Conservation (phyloP, 2,329 filamentous ascomycete genomes). For the Eurotiales sp. region DNA sequence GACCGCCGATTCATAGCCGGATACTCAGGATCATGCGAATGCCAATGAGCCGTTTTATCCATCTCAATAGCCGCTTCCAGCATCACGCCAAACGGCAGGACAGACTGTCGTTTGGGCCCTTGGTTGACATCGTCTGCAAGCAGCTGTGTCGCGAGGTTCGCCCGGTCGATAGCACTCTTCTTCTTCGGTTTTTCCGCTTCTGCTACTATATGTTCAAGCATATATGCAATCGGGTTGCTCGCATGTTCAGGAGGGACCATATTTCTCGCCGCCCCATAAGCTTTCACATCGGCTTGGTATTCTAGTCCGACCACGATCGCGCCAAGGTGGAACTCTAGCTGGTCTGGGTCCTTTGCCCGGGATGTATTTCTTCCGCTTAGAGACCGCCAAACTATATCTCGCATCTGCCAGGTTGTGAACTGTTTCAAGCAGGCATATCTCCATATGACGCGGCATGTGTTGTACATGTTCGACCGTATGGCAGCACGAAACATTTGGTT, state of each 20-base stretch:
- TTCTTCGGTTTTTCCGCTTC: conserved; percentile 22
- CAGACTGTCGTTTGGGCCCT: conserved; percentile 22
- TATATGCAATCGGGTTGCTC: conserved; percentile 24
- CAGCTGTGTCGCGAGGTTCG: conserved; percentile 25
- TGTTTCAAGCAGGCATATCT: conserved; percentile 43
- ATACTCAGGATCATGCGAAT: background rate
- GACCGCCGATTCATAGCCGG: conserved; percentile 16
- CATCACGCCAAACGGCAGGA: conserved; percentile 27
- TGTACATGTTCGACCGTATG: conserved; percentile 35
- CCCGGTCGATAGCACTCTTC: too few species aligned
- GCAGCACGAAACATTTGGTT: conserved; percentile 42
- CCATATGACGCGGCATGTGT: conserved; percentile 47
- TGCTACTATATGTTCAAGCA: conserved; percentile 16
- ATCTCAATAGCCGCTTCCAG: conserved; percentile 32
- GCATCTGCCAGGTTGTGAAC: conserved; percentile 32
- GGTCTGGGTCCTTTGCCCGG: conserved; percentile 14
- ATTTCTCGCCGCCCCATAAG: conserved; percentile 13
- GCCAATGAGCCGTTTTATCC: conserved; percentile 30
- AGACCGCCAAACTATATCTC: conserved; percentile 27
- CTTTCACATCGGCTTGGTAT: conserved; percentile 15
- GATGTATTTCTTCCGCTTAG: conserved; percentile 24
- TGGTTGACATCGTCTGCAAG: conserved; percentile 28
- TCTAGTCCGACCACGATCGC: conserved; percentile 34
- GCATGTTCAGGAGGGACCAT: conserved; percentile 25
- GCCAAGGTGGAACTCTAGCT: conserved; percentile 26